Conservation (phyloP, 768 basidiomycete species). For the Boletus reticuloceps region DNA sequence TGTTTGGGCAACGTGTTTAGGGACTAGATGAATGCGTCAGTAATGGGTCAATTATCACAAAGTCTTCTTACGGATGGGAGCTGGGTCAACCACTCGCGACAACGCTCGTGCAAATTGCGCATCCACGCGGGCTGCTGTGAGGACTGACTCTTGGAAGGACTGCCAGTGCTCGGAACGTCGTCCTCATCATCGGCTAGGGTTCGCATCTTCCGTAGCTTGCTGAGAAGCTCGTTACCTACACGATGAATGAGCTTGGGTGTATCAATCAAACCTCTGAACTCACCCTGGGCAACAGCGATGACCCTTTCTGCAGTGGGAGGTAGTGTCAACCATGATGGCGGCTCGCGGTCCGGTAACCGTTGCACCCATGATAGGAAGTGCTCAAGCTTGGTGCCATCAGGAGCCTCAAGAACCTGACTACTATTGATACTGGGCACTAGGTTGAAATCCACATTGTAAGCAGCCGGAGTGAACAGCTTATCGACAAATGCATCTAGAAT, state of each 20-base stretch:
- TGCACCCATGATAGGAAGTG: conserved; percentile 92
- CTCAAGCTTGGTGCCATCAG: conserved; percentile 90
- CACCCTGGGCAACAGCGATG: conserved; percentile 90
- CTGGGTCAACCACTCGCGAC: conserved; percentile 76
- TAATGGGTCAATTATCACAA: neutral
- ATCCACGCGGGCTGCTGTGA: conserved; percentile 94
- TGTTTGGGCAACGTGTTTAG: conserved; percentile 66
- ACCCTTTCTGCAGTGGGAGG: conserved; percentile 91
- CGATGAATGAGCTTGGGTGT: conserved; percentile 2
- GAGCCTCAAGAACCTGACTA: conserved; percentile 60
- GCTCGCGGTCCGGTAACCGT: conserved; percentile 86
- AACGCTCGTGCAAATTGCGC: conserved; percentile 77
- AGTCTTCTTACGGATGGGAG: conserved; percentile 64
- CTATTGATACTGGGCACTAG: conserved; percentile 68
- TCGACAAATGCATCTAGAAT: conserved; percentile 94
- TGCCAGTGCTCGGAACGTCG: conserved; percentile 47
- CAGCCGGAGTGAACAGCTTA: conserved; percentile 77
- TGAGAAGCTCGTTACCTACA: conserved; percentile 75
- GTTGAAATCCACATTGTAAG: conserved; percentile 93
- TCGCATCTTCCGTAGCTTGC: conserved; percentile 91
- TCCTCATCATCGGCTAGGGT: conserved; percentile 86
- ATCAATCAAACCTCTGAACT: conserved; percentile 8
- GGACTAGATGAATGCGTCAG: conserved; percentile 40
- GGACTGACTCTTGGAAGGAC: conserved; percentile 59
- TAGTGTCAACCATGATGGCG: conserved; percentile 91